These are phyloP conservation scores for Fusarium sp. DNA, from an alignment of 2,329 filamentous ascomycete species.

Conservation along the genomic window DNA sequence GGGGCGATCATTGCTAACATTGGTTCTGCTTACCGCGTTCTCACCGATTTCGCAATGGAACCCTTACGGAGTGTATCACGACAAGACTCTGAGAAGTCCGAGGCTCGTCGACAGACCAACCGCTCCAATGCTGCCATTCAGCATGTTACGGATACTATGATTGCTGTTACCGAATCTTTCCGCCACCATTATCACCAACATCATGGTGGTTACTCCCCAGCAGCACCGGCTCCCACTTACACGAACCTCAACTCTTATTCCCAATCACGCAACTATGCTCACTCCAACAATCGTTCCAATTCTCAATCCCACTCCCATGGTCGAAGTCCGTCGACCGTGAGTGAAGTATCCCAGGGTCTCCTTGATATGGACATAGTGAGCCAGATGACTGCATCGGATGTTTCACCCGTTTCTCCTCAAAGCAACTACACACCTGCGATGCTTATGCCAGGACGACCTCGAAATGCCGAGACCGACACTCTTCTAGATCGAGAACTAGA, in stretches of 20 bases:
- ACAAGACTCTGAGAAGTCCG: constrained; percentile 42
- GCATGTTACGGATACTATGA: constrained; percentile 42
- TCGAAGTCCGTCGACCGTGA: constrained; percentile 39
- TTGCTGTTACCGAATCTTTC: constrained; percentile 46
- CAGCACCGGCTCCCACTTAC: constrained; percentile 40
- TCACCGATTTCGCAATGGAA: constrained; percentile 38
- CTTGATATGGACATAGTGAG: constrained; percentile 34
- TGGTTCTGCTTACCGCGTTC: constrained; percentile 25
- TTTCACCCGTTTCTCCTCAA: constrained; percentile 34
- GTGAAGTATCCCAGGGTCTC: constrained; percentile 38
- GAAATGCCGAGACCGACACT: constrained; percentile 32
- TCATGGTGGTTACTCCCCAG: constrained; percentile 30
- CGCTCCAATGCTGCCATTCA: constrained; percentile 35
- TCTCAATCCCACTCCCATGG: constrained; percentile 20
- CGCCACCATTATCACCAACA: constrained; percentile 41
- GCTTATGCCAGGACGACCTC: constrained; percentile 11
- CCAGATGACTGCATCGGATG: constrained; percentile 36
- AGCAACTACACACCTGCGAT: constrained; percentile 18
- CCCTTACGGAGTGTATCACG: constrained; percentile 29
- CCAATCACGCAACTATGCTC: background rate
- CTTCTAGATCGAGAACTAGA: constrained; percentile 34
- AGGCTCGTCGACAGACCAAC: constrained; percentile 32
- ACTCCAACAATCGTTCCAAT: constrained; percentile 2
- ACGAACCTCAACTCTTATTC: constrained; percentile 21
- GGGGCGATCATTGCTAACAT: constrained; percentile 17